phyloP scores from a whole-genome alignment of 2,329 filamentous ascomycete species.

The Sporothrix inflata region DNA sequence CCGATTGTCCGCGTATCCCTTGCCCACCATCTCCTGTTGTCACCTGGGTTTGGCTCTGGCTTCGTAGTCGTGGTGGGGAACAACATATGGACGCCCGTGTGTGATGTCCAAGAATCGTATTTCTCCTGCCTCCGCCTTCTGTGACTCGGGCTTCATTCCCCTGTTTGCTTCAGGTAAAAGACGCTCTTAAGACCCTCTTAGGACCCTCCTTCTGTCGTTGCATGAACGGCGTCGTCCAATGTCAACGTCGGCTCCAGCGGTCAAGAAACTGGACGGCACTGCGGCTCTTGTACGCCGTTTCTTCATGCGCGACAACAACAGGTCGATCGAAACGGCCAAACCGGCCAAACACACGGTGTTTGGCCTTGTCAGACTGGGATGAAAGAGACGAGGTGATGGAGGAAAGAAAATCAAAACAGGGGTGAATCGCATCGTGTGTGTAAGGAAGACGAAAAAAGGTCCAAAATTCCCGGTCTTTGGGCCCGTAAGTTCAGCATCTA shows the following conservation, averaged over 20 bases:
- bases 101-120: neutral
- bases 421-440: neutral
- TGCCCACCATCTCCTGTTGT: neutral
- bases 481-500: neutral
- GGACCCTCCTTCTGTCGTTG: neutral
- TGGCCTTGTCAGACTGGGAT: neutral
- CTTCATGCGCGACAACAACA: neutral
- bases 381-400: neutral
- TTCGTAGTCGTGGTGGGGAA: neutral
- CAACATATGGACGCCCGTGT: neutral
- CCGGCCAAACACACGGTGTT: neutral
- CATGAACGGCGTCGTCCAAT: constrained; percentile 11
- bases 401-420: neutral
- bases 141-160: neutral
- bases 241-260: neutral
- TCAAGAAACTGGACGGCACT: neutral
- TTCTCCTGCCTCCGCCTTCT: neutral
- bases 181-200: neutral
- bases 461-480: neutral
- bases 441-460: neutral
- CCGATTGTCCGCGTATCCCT: neutral
- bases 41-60: neutral
- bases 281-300: neutral
- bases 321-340: neutral
- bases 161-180: neutral